phyloP scores from a whole-genome alignment of 495 filamentous ascomycete genomes.

The Acidiella bohemica region DNA sequence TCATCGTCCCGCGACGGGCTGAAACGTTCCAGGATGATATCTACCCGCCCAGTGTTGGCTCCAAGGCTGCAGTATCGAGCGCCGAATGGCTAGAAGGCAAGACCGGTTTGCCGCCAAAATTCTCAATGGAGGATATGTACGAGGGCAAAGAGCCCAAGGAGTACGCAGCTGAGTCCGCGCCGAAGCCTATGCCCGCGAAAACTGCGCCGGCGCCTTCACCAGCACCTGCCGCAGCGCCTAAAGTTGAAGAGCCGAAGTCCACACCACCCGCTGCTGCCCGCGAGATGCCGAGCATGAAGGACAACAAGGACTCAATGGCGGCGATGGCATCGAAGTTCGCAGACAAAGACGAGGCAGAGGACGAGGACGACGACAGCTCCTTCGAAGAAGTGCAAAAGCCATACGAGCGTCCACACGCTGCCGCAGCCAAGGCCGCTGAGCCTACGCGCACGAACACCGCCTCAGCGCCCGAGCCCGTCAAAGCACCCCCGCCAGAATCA shows the following conservation, averaged over 20 bases:
- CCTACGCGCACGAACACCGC: too few species aligned
- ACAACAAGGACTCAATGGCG: slow-evolving; percentile 74
- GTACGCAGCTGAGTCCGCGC: slow-evolving; percentile 55
- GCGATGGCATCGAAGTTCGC: slow-evolving; percentile 73
- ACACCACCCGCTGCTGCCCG: slow-evolving; percentile 33
- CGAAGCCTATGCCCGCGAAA: slow-evolving; percentile 30
- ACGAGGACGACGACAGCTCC: slow-evolving; percentile 46
- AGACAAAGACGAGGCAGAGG: slow-evolving; percentile 49
- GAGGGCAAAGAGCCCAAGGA: slow-evolving; percentile 67
- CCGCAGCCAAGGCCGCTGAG: background rate
- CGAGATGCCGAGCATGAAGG: slow-evolving; percentile 45
- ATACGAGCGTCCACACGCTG: slow-evolving; percentile 33
- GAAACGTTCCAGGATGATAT: slow-evolving; percentile 97
- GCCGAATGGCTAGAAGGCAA: slow-evolving; percentile 79
- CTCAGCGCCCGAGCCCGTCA: slow-evolving; percentile 21
- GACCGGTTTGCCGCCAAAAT: slow-evolving; percentile 70
- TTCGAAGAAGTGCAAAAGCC: slow-evolving; percentile 73
- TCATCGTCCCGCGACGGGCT: slow-evolving; percentile 88
- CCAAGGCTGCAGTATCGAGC: slow-evolving; percentile 64
- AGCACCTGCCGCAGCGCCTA: slow-evolving; percentile 37
- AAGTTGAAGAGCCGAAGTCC: slow-evolving; percentile 39
- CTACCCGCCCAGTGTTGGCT: slow-evolving; percentile 67
- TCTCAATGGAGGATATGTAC: slow-evolving; percentile 83
- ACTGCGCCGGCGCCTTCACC: slow-evolving; percentile 31
- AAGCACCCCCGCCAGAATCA: slow-evolving; percentile 12